Evolutionary conservation across 192 early-diverging fungal species (phyloP).

Genomic region (Borealophlyctis nickersoniae): DNA sequence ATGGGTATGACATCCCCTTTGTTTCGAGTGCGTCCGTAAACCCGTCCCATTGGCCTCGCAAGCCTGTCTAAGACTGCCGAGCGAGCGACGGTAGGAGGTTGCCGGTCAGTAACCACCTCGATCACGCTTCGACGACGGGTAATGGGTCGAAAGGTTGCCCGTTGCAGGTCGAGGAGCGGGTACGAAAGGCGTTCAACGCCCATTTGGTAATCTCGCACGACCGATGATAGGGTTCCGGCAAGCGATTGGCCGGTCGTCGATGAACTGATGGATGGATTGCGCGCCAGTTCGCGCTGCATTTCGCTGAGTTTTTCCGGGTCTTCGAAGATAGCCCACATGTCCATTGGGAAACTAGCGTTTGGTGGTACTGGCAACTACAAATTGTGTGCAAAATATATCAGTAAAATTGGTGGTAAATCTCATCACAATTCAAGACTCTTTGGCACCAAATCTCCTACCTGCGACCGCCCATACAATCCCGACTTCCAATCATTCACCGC

Average conservation of each 20-base stretch:
- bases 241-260: neutral
- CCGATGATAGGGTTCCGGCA: neutral
- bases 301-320: neutral
- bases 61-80: neutral
- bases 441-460: neutral
- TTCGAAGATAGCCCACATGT: neutral
- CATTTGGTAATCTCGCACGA: neutral
- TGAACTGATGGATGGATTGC: neutral
- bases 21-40: neutral
- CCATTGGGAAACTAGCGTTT: neutral
- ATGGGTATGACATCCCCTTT: neutral
- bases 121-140: neutral
- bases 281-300: neutral
- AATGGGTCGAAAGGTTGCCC: neutral
- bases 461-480: neutral
- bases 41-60: neutral
- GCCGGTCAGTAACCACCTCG: neutral
- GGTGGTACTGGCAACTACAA: neutral
- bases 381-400: neutral
- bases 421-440: neutral
- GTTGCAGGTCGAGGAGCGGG: neutral
- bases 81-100: neutral
- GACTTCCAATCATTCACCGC: conserved; percentile 1
- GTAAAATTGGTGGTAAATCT: neutral
- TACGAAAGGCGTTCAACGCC: neutral